These are phyloP conservation scores for Chamaecrista fasciculata DNA, from an alignment of 306 rosid species.

Conservation along the genomic window DNA sequence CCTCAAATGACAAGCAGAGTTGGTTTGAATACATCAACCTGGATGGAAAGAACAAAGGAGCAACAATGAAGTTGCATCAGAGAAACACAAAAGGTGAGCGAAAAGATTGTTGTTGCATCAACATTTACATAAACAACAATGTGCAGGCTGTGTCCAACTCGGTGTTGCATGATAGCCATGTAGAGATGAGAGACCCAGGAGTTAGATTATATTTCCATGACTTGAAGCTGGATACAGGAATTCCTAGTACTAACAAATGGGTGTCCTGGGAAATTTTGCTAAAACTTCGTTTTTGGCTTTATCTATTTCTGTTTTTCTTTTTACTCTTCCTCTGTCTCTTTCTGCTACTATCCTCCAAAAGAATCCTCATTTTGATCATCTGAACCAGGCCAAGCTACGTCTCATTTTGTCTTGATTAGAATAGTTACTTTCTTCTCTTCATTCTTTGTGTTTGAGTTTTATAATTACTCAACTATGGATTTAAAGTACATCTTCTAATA, in stretches of 20 bases:
- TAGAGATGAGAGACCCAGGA: conserved; percentile 46
- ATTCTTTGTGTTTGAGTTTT: conserved; percentile 11
- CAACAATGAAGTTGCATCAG: conserved; percentile 39
- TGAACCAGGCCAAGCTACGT: not conserved
- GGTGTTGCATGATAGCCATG: conserved; percentile 39
- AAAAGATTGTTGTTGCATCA: conserved; percentile 43
- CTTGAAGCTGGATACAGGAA: conserved; percentile 30
- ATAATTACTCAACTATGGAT: conserved; percentile 2
- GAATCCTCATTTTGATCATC: conserved; percentile 17
- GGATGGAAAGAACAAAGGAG: conserved; percentile 44
- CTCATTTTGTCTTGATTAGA: conserved; percentile 10
- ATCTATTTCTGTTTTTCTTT: conserved; percentile 21
- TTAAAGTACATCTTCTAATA: no score
- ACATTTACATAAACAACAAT: conserved; percentile 48
- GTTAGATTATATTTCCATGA: conserved; percentile 34
- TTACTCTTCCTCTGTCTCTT: conserved; percentile 25
- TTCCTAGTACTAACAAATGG: not conserved
- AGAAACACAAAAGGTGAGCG: conserved; percentile 35
- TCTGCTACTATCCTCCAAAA: conserved; percentile 35
- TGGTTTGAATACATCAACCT: conserved; percentile 42
- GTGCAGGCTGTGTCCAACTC: conserved; percentile 49
- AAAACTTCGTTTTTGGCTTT: conserved; percentile 23
- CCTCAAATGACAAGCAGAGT: conserved; percentile 29
- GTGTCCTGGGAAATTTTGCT: not conserved
- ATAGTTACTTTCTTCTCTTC: no score